Conservation (phyloP, 208 protist species). For the Leishmania mexicana region DNA sequence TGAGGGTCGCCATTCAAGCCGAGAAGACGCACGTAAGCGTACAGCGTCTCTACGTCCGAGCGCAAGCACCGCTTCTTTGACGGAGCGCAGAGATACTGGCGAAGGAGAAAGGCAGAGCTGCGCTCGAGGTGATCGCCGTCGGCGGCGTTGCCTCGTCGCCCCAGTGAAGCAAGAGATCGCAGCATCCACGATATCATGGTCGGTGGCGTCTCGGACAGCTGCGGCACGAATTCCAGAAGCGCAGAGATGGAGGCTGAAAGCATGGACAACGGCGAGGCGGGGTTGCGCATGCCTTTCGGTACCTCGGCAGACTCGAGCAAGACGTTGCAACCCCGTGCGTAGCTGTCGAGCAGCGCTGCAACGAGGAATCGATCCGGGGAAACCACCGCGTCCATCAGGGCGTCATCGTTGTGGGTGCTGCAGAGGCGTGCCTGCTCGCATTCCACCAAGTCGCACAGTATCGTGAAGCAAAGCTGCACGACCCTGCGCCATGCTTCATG, state of each 20-base stretch:
- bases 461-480: constrained; percentile 4
- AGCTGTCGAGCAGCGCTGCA: constrained; percentile 6
- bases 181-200: constrained; percentile 31
- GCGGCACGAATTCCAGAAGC: constrained; percentile 14
- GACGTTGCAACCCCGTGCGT: neutral
- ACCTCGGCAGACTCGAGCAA: neutral
- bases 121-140: neutral
- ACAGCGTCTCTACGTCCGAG: constrained; percentile 23
- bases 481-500: neutral
- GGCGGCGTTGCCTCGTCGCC: too few species aligned
- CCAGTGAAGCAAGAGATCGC: constrained; percentile 10
- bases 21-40: constrained; percentile 8
- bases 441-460: constrained; percentile 2
- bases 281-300: neutral
- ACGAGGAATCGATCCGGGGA: constrained; percentile 10
- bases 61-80: constrained; percentile 7
- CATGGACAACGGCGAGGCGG: neutral
- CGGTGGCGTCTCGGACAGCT: constrained; percentile 2
- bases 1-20: neutral
- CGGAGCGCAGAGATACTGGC: neutral
- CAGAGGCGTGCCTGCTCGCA: neutral
- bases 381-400: neutral
- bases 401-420: neutral
- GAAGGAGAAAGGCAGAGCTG: constrained; percentile 5
- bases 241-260: neutral